Conservation (phyloP, 306 rosid genomes). For the Fagus sylvatica region DNA sequence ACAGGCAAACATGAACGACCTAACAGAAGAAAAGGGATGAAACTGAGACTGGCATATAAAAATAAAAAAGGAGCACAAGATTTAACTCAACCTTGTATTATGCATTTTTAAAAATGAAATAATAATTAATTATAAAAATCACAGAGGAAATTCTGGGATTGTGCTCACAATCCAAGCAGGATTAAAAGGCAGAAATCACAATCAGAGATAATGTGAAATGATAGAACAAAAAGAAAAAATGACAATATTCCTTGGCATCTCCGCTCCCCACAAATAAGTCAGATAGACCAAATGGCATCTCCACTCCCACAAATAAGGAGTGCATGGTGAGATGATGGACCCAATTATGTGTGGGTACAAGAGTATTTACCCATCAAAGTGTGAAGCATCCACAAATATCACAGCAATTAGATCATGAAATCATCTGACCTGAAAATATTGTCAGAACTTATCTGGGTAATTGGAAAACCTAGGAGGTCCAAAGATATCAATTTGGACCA, state of each 20-base stretch:
- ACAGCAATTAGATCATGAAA: background rate
- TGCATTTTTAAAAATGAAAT: background rate
- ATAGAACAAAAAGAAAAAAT: background rate
- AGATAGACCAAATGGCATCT: too few species aligned
- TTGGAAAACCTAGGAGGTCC: background rate
- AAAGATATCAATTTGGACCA: background rate
- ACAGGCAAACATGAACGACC: background rate
- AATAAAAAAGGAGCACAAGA: background rate
- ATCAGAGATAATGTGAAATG: background rate
- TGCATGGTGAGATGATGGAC: background rate
- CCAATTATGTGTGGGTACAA: background rate
- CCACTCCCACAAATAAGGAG: background rate
- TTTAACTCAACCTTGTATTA: background rate
- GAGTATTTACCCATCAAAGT: background rate
- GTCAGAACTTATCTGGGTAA: background rate
- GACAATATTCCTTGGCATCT: background rate
- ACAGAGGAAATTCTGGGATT: background rate
- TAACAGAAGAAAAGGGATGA: background rate
- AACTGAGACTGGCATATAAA: background rate
- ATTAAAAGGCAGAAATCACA: background rate
- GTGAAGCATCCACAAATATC: background rate
- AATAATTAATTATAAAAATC: background rate
- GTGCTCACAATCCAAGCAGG: background rate
- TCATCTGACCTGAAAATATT: constrained; percentile 2
- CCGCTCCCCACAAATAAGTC: background rate